Conservation (phyloP, 108 stramenopile species). For the Pseudonitzschia multiseries region DNA sequence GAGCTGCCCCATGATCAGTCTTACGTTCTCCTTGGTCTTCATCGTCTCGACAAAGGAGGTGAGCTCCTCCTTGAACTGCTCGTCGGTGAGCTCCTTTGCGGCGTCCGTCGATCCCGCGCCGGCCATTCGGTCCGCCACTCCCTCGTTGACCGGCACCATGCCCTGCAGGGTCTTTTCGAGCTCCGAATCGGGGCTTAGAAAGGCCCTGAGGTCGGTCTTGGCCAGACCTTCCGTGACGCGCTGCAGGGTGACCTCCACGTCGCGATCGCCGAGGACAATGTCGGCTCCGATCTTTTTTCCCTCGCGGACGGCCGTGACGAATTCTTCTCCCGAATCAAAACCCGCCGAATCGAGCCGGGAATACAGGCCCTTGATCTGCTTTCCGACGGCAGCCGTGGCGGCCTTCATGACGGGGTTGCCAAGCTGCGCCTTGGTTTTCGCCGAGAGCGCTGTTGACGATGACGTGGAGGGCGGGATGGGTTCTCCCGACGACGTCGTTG, state of each 20-base stretch:
- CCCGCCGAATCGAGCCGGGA: constrained; percentile 59
- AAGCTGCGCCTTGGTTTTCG: neutral
- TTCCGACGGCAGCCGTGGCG: constrained; percentile 38
- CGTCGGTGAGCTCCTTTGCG: constrained; percentile 19
- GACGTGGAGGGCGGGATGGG: too few species aligned
- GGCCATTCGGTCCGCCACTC: neutral
- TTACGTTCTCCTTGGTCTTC: constrained; percentile 51
- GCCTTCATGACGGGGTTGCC: constrained; percentile 20
- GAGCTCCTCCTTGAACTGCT: constrained; percentile 47
- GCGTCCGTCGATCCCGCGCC: neutral
- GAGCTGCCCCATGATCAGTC: constrained; percentile 54
- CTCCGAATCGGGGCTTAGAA: constrained; percentile 49
- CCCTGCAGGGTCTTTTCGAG: constrained; percentile 48
- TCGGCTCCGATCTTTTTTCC: constrained; percentile 57
- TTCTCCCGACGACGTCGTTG: too few species aligned
- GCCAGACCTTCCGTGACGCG: constrained; percentile 61
- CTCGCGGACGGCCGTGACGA: constrained; percentile 62
- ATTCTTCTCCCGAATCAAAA: constrained; percentile 75
- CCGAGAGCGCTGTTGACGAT: neutral
- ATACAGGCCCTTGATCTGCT: constrained; percentile 68
- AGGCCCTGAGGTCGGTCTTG: constrained; percentile 55
- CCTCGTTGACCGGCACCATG: constrained; percentile 16
- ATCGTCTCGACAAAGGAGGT: constrained; percentile 55
- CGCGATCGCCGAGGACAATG: constrained; percentile 76
- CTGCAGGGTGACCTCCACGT: constrained; percentile 70